These are phyloP conservation scores for Phialocephala sp. DNA, from an alignment of 2,329 filamentous ascomycete species.

Conservation along the genomic window DNA sequence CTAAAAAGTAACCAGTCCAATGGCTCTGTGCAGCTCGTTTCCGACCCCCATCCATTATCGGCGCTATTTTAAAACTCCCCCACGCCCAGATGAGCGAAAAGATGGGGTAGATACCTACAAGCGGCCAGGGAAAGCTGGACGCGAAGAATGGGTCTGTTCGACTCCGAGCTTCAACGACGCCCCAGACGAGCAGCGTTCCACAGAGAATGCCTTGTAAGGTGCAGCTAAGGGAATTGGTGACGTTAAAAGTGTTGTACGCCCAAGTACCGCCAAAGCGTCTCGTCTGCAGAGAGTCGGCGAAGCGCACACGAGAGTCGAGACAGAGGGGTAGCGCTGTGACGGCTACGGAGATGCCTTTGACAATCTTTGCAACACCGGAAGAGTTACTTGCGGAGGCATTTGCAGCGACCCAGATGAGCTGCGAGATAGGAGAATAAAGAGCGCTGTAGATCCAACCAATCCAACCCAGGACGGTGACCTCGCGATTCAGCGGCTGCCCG, in stretches of 20 bases:
- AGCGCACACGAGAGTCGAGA: slow-evolving; percentile 15
- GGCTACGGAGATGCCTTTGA: slow-evolving; percentile 15
- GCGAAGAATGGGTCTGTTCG: slow-evolving; percentile 12
- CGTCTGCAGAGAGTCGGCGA: slow-evolving; percentile 8
- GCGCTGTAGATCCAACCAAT: slow-evolving; percentile 17
- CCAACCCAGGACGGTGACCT: slow-evolving; percentile 16
- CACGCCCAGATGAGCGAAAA: slow-evolving; percentile 16
- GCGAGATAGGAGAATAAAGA: slow-evolving; percentile 8
- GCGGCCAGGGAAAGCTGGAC: slow-evolving; percentile 16
- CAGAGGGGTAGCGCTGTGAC: slow-evolving; percentile 17
- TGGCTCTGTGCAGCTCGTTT: slow-evolving; percentile 14
- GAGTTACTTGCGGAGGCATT: neutral
- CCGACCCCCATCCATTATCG: slow-evolving; percentile 15
- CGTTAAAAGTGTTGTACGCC: slow-evolving; percentile 12
- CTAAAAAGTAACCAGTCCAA: slow-evolving; percentile 17
- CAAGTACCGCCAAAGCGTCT: slow-evolving; percentile 9
- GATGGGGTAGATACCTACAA: slow-evolving; percentile 15
- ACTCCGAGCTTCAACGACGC: slow-evolving; percentile 8
- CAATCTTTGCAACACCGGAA: slow-evolving; percentile 12
- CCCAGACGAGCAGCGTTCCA: slow-evolving; percentile 11
- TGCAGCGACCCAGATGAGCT: slow-evolving; percentile 8
- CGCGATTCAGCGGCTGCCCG: slow-evolving; percentile 4
- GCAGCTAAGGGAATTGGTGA: slow-evolving; percentile 14
- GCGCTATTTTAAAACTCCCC: slow-evolving; percentile 11
- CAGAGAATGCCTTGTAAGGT: slow-evolving; percentile 15